Base-by-base conservation (phyloP, 352 stramenopile genomes). In the Globisporangium barbulae region DNA sequence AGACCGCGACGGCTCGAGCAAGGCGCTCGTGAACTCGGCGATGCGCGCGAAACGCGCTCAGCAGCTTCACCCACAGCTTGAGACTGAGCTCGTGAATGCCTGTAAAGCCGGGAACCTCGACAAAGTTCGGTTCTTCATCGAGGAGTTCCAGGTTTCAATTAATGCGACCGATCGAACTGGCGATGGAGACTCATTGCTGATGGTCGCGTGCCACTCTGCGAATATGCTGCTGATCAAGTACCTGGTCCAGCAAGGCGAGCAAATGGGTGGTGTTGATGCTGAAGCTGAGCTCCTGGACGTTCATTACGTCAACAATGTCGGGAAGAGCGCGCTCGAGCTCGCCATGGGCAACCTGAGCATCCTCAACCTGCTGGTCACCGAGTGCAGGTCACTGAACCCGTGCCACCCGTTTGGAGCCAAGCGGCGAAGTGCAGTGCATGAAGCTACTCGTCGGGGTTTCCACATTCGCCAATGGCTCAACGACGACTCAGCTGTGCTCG, bases 101-200 rank as follows among this genome's bases (percentile, higher is more conserved):
- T 74, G 69, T 25, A 60, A 71, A 63, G 35, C 31, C 17, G 70
- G 60, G 0, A 55, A 79, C 25, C 41, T 78, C 8, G 58, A 65
- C 30, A 71, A 54, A 21, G 62, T 77, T 52, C 47, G 47, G 21
- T 82, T 82, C 33, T 68, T 70, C 39, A 59, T 82, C 22, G 70
- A 82, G 4, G 76, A 85, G 39, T 85, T 60, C 30, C 53, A 63
- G 9, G 64, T 82, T 12, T 76, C 71, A 0, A 69, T 81, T 8
- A 81, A 81, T 37, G 45, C 60, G 15, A 64, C 72, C 0, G 72
- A 78, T 30, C 21, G 6, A 31, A 30, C 61, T 9, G 22, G 33
- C 28, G 33, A 39, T 4, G 35, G 31, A 1, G 62, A 69, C n/a
- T 77, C 74, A 0, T 47, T 82, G 19, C 59, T 84, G 1, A 70